These are phyloP conservation scores for Musa schizocarpa DNA, from an alignment of 176 grass and related monocot species.

Conservation along the genomic window DNA sequence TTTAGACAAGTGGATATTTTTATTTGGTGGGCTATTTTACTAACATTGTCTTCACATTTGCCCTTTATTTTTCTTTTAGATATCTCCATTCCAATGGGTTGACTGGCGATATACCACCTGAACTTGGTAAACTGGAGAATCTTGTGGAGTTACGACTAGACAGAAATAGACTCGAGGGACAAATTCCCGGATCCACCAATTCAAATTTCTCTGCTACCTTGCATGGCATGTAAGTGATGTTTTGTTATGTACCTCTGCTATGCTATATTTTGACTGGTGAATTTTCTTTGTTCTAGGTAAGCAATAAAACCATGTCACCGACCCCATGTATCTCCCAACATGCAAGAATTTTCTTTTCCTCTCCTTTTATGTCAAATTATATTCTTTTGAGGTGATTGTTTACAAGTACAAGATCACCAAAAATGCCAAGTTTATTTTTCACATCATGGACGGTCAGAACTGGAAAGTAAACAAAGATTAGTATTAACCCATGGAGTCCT, in stretches of 20 bases:
- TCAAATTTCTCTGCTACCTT: conserved; percentile 39
- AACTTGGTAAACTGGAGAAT: conserved; percentile 72
- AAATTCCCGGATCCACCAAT: conserved; percentile 48
- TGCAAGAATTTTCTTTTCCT: too few species aligned
- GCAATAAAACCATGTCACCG: neutral
- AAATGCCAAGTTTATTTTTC: too few species aligned
- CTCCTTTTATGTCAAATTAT: too few species aligned
- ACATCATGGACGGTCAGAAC: too few species aligned
- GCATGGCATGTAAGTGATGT: conserved; percentile 44
- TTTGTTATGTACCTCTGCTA: neutral
- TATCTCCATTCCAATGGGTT: conserved; percentile 81
- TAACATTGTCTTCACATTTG: neutral
- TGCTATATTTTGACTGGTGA: neutral
- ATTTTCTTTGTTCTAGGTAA: neutral
- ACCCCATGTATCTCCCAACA: too few species aligned
- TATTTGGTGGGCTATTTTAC: neutral
- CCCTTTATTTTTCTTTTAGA: conserved; percentile 29
- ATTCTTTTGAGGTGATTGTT: too few species aligned
- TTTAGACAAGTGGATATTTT: neutral
- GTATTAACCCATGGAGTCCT: too few species aligned
- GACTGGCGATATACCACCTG: conserved; percentile 56
- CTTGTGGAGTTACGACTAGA: conserved; percentile 71
- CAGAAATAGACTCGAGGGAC: conserved; percentile 73
- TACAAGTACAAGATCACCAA: too few species aligned
- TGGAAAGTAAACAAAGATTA: too few species aligned